Evolutionary conservation across 1,139 yeast genomes (phyloP).

Genomic region (Blastobotrys arbuscula): DNA sequence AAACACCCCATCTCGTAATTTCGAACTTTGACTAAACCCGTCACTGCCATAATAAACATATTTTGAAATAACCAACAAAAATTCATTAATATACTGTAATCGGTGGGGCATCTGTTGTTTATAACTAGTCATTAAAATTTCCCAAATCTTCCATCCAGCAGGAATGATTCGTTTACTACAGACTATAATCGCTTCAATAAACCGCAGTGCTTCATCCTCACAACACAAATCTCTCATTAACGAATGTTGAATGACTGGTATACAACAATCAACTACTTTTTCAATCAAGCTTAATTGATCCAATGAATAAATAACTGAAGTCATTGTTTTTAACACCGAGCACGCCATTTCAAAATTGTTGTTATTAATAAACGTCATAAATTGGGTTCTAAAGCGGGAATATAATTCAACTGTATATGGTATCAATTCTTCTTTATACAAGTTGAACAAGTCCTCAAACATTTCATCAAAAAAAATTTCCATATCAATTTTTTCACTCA

Average conservation of each 20-base stretch:
- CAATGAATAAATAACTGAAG: slow-evolving; percentile 13
- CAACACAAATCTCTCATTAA: not conserved
- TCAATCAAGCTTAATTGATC: slow-evolving; percentile 10
- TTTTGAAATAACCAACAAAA: not conserved
- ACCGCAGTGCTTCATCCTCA: not conserved
- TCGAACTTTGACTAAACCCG: not conserved
- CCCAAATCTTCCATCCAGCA: slow-evolving; percentile 5
- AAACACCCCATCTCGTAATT: not conserved
- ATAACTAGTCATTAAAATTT: not conserved
- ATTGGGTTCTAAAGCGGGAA: slow-evolving; percentile 12
- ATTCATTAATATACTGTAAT: not conserved
- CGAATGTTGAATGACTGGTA: slow-evolving; percentile 2
- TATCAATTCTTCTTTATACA: slow-evolving; percentile 13
- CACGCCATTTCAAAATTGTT: slow-evolving; percentile 9
- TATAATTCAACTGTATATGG: slow-evolving; percentile 16
- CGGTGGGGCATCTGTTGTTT: not conserved
- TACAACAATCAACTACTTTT: slow-evolving; percentile 6
- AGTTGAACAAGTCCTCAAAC: slow-evolving; percentile 15
- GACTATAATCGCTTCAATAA: not conserved
- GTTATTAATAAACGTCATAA: not conserved
- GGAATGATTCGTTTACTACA: not conserved
- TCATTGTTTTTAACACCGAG: slow-evolving; percentile 13
- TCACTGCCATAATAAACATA: slow-evolving; percentile 5
- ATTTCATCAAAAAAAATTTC: slow-evolving; percentile 14
- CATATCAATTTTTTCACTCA: slow-evolving; percentile 12